Evolutionary conservation across 805 yeast species (phyloP), one percentile per base, ranked within the genome.

Genomic region (Priceomyces carsonii): DNA sequence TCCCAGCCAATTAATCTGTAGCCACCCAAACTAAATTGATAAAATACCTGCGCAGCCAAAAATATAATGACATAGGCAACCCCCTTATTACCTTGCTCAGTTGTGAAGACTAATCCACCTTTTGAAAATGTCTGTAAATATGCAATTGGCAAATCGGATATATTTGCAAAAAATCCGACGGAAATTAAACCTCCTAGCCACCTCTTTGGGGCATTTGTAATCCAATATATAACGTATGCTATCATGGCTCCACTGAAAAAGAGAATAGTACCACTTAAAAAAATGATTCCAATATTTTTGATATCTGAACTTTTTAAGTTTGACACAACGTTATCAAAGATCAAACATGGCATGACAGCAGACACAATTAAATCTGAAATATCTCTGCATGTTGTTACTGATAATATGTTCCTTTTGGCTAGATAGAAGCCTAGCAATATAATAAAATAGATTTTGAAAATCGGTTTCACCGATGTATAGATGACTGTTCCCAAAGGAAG

Each of bases 141-240:
- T 0, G 95, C 95, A 46, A 87, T 84, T 0, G 96, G 95, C 37
- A 87, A 67, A 60, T 87, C 95, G 10, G 89, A 77, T 28, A 83
- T 79, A 51, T 87, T 87, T 28, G 89, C 90, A 51, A 86, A 77
- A 19, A 84, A 65, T 0, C 91, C 88, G 7, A 85, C 87, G 18
- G 82, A 72, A 5, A 83, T 42, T 13, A 82, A 53, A 0, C 95
- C 95, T 35, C 95, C 93, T 17, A 73, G 62, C 91, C 95, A 87
- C 24, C 73, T 60, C 39, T 71, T 73, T 3, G 95, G 95, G 4
- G 78, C 75, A 4, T 79, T 79, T 3, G 86, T 71, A 1, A 70
- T 47, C 16, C 70, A 45, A 18, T 73, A 19, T 9, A 76, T 73
- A 2, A 54, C 28, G 6, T 57, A 50, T 0, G 85, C 79, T 26